A percentile compares a stretch with the other conserved stretches of the same genome.
Evolutionary conservation across 176 grass and related monocot genomes (phyloP).

Genomic region (Aegilops sharonensis): DNA sequence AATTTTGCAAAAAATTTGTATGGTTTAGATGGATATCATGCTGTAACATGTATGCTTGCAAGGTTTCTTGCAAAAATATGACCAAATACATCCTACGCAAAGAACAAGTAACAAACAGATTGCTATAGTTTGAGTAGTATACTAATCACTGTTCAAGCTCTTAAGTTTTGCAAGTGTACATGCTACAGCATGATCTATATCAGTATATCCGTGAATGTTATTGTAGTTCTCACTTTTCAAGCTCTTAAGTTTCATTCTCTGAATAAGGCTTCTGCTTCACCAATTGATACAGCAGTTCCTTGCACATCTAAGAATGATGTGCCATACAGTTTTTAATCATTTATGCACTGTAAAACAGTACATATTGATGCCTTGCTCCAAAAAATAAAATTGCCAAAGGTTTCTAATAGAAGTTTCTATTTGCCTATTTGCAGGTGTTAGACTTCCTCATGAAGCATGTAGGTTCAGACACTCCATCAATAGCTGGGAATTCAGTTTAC

Average conservation of each 20-base stretch:
- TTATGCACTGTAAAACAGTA: not conserved
- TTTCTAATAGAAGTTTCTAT: constrained; percentile 16
- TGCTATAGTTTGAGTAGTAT: not conserved
- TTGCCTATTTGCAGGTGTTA: constrained; percentile 58
- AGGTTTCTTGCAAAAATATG: not conserved
- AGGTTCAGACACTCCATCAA: constrained; percentile 46
- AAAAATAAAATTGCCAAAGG: not conserved
- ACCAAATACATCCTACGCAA: not conserved
- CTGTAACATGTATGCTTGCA: not conserved
- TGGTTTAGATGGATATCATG: no score
- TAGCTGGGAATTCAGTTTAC: constrained; percentile 93
- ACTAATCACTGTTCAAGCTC: not conserved
- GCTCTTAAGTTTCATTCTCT: not conserved
- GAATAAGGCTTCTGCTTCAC: not conserved
- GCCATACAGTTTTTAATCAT: not conserved
- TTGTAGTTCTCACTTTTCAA: not conserved
- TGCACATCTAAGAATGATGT: not conserved
- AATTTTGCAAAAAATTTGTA: no score
- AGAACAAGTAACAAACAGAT: not conserved
- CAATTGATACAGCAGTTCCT: not conserved
- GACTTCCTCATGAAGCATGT: constrained; percentile 68
- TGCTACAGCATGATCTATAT: not conserved
- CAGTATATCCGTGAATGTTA: not conserved
- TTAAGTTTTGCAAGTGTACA: not conserved
- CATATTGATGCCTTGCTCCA: not conserved